Evolutionary conservation across 441 rosid genomes (phyloP), one percentile per base, ranked within the genome.

Genomic region (Euphorbia celastroides): DNA sequence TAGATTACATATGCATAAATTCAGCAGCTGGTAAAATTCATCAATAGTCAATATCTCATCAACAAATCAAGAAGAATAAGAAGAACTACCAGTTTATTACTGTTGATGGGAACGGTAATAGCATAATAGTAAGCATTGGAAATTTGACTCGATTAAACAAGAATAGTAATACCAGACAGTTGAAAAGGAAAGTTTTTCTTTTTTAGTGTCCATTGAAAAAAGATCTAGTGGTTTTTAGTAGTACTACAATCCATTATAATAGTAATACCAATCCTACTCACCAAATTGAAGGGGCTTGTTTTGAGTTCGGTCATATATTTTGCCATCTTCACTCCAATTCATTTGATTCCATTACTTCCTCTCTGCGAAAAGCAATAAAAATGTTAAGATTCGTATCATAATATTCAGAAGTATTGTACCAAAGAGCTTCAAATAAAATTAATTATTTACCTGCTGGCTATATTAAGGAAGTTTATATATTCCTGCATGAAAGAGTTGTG

Each of bases 311-410:
- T n/a, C 20, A 91, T 85, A 77, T 89, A 88, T 20, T 84, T 92
- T n/a, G 96, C 91, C 78, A 86, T 77, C 78, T 82, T 89, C 62
- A 65, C 54, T 70, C 99, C 99, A 62, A 93, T 89, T 7, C 97
- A 96, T 95, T 89, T 93, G 69, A 93, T 70, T 85, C 90, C 50
- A 79, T 36, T 5, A 94, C 82, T 79, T 94, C 94, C 60, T 84
- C 97, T 76, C 97, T 91, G 87, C 69, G 70, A 61, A 57, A 62
- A 34, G 52, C 66, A 52, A 68, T 36, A n/a, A 11, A 56, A 71
- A 65, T 17, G 22, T 55, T 70, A 32, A 75, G 81, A 62, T 69
- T 73, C 72, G 56, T 30, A 30, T 9, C 5, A 11, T 38, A 52
- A 23, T 26, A 22, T 31, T 44, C 0, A 56, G 19, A 7, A 23